Base-by-base conservation (phyloP, 2,329 filamentous ascomycete genomes). In the Incumbomyces delicatus region DNA sequence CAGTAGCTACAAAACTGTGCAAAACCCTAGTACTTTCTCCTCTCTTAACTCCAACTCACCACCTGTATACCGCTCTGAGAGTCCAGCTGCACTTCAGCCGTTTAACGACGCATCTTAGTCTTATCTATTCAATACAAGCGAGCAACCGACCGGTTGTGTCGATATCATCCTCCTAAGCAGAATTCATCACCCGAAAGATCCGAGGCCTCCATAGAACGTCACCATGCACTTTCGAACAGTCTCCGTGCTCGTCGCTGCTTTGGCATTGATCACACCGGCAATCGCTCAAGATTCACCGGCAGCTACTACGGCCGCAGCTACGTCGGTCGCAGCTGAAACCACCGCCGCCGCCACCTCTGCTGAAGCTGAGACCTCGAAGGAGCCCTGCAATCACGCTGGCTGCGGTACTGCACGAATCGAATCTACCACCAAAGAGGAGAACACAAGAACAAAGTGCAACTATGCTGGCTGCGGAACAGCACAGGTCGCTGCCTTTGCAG, bases 381-480 rank as follows among this genome's bases (percentile, higher is more conserved):
- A 27, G 22, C 5, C 5, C 22, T 35, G 33, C 33, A 35, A 35
- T 11, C 16, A n/a, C 16, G 5, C 33, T 11, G 33, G 33, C 33
- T 35, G 33, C 33, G 33, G 33, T 35, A 35, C 33, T 17, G 33
- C 33, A n/a, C 33, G 16, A 35, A 35, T n/a, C 13, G 33, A n/a
- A n/a, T n/a, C 33, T 35, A 17, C 4, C 13, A 35, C 33, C 16
- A 4, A 4, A 35, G 16, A 4, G 12, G 4, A 4, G 4, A 6
- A n/a, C 4, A 35, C 33, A n/a, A 17, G 33, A 6, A 35, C 38
- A 10, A 27, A 41, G 12, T 41, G 38, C 20, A 41, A 41, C 20
- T 14, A 27, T 27, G 6, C 38, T 29, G 38, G 38, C 20, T 41
- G 38, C 38, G 38, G 38, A 27, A 41, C 38, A 12, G 38, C 38